Percentiles rank a stretch among this genome's conserved stretches.
Conservation (phyloP, 208 protist species). For the Phytomonas francai region DNA sequence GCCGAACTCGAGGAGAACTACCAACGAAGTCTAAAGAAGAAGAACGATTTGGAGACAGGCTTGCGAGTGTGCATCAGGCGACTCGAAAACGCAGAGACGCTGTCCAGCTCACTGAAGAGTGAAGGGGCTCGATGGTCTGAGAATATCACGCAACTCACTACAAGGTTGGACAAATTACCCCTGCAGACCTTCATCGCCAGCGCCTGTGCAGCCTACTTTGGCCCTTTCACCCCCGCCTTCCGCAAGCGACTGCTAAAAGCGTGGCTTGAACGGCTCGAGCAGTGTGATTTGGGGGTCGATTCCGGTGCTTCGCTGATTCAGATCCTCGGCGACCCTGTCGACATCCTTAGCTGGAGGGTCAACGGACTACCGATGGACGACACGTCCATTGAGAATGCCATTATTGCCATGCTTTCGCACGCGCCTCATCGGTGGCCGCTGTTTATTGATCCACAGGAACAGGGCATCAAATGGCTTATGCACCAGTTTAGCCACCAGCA, state of each 20-base stretch:
- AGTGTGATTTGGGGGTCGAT: constrained; percentile 42
- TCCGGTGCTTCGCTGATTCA: constrained; percentile 28
- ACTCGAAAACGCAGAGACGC: constrained; percentile 91
- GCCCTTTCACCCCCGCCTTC: constrained; percentile 92
- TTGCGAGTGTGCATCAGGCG: constrained; percentile 82
- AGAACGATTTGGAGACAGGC: constrained; percentile 86
- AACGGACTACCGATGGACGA: constrained; percentile 94
- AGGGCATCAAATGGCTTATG: constrained; percentile 92
- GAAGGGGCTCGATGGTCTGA: constrained; percentile 93
- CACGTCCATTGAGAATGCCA: constrained; percentile 95
- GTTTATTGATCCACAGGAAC: constrained; percentile 95
- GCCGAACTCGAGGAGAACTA: constrained; percentile 81
- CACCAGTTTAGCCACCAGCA: constrained; percentile 52
- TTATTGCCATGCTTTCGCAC: constrained; percentile 77
- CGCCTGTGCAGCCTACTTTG: constrained; percentile 93
- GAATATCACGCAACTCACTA: constrained; percentile 76
- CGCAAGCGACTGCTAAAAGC: constrained; percentile 74
- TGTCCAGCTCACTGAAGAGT: constrained; percentile 90
- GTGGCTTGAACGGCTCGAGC: constrained; percentile 59
- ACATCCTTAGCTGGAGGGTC: constrained; percentile 96
- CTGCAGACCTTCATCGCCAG: constrained; percentile 93
- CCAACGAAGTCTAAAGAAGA: constrained; percentile 78
- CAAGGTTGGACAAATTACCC: constrained; percentile 67
- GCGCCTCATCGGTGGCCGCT: constrained; percentile 89
- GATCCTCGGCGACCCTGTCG: constrained; percentile 91